Percentiles rank a stretch among this genome's conserved stretches.
Evolutionary conservation across 805 yeast species (phyloP).

Genomic region (Candida jianshihensis): DNA sequence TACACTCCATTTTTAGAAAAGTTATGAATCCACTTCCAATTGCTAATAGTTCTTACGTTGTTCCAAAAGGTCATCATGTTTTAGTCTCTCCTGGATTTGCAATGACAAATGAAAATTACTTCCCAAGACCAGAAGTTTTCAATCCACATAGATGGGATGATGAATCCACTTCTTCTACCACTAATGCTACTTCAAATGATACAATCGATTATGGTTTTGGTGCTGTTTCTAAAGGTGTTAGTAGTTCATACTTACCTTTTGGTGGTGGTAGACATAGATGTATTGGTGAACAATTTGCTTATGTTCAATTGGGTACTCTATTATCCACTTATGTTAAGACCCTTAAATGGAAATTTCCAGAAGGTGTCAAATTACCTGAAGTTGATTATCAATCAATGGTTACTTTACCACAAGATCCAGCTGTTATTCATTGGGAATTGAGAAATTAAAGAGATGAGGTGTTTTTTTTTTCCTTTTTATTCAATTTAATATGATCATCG

Average conservation of each 20-base stretch:
- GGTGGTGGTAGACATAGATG: constrained; percentile 99
- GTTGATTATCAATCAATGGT: constrained; percentile 90
- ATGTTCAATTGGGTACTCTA: constrained; percentile 83
- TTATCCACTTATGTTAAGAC: constrained; percentile 69
- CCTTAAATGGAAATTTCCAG: constrained; percentile 66
- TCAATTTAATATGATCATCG: too few relatives aligned
- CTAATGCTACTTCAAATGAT: constrained; percentile 27
- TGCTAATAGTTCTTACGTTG: constrained; percentile 71
- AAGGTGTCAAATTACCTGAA: constrained; percentile 48
- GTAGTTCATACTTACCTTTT: constrained; percentile 93
- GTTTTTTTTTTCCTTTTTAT: too few relatives aligned
- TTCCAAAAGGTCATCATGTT: constrained; percentile 86
- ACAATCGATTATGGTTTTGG: constrained; percentile 96
- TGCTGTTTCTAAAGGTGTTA: constrained; percentile 90
- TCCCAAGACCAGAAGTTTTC: constrained; percentile 66
- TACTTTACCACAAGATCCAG: constrained; percentile 78
- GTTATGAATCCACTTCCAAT: constrained; percentile 73
- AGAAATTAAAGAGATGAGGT: constrained; percentile 31
- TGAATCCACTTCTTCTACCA: constrained; percentile 5
- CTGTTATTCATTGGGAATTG: constrained; percentile 63
- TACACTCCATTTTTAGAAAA: constrained; percentile 92
- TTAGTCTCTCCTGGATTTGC: constrained; percentile 93
- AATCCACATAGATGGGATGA: constrained; percentile 87
- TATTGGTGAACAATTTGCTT: constrained; percentile 98
- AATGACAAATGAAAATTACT: constrained; percentile 66